Percentiles rank a stretch among this genome's conserved stretches.
phyloP scores from a whole-genome alignment of 768 basidiomycete species.

The Hemileccinum impolitum region DNA sequence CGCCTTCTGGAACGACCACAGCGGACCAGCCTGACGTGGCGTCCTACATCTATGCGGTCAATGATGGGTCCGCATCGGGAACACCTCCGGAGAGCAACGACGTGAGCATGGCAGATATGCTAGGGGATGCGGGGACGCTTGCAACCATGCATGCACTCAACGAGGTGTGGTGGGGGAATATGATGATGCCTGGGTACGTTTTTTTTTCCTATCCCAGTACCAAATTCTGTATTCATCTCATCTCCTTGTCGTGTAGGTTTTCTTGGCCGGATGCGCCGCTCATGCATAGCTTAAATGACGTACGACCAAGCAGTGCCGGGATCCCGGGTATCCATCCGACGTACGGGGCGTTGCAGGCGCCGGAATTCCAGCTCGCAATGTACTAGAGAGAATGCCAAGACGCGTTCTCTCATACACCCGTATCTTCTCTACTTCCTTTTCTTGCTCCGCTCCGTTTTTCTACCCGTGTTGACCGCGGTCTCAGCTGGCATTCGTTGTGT shows the following conservation, averaged over 20 bases:
- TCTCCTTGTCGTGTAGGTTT: slow-evolving; percentile 16
- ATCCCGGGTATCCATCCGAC: slow-evolving; percentile 19
- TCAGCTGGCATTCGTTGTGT: neutral
- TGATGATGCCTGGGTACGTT: slow-evolving; percentile 78
- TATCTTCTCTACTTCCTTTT: too few species aligned
- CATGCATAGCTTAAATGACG: slow-evolving; percentile 21
- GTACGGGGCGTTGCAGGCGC: slow-evolving; percentile 17
- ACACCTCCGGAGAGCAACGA: slow-evolving; percentile 7
- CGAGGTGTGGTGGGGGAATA: slow-evolving; percentile 70
- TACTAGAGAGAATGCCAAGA: slow-evolving; percentile 4
- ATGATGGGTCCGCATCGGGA: neutral
- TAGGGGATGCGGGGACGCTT: slow-evolving; percentile 51
- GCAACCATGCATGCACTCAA: slow-evolving; percentile 73
- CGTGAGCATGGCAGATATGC: slow-evolving; percentile 23
- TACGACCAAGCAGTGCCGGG: slow-evolving; percentile 1
- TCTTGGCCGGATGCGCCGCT: slow-evolving; percentile 32
- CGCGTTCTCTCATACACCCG: too few species aligned
- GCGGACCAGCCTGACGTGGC: slow-evolving; percentile 38
- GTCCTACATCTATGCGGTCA: slow-evolving; percentile 34
- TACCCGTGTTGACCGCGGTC: neutral
- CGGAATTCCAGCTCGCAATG: slow-evolving; percentile 26
- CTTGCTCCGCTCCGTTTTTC: neutral
- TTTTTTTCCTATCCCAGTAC: neutral
- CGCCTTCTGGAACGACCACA: neutral
- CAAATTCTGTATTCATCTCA: neutral